phyloP scores from a whole-genome alignment of 495 filamentous ascomycete genomes.

The Geoglossum glabrum region DNA sequence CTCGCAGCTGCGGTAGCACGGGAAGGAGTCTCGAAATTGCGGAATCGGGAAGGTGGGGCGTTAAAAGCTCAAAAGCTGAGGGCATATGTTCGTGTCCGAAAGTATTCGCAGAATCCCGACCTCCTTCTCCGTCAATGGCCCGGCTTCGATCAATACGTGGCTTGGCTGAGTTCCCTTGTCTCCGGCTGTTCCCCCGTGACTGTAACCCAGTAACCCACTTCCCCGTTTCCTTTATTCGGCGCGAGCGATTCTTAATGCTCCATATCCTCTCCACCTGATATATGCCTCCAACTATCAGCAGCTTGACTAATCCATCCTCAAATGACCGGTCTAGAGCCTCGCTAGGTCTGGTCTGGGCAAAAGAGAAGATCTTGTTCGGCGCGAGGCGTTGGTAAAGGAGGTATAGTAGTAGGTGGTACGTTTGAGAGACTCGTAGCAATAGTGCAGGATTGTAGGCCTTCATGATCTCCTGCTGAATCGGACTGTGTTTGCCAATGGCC shows the following conservation, averaged over 20 bases:
- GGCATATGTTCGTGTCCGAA: not conserved
- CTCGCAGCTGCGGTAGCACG: not conserved
- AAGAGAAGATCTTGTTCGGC: not conserved
- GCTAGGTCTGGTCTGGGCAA: not conserved
- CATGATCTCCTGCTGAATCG: constrained; percentile 1
- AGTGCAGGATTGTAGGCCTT: not conserved
- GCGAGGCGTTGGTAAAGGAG: not conserved
- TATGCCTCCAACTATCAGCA: constrained; percentile 4
- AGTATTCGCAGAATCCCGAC: not conserved
- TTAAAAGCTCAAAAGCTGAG: not conserved
- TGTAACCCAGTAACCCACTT: not conserved
- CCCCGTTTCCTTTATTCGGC: not conserved
- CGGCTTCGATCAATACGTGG: not conserved
- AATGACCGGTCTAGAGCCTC: not conserved
- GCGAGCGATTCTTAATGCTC: not conserved
- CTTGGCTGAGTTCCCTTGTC: not conserved
- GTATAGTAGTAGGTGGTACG: not conserved
- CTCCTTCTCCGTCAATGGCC: not conserved
- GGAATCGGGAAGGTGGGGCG: not conserved
- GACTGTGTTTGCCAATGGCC: not conserved
- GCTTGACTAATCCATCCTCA: not conserved
- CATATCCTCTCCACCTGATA: constrained; percentile 1
- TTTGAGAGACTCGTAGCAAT: not conserved
- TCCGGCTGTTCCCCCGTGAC: not conserved
- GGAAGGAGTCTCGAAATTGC: not conserved